A percentile compares a stretch with the other conserved stretches of the same genome.
Evolutionary conservation across 208 protist species (phyloP).

Genomic region (Tritrichomonas musculus): DNA sequence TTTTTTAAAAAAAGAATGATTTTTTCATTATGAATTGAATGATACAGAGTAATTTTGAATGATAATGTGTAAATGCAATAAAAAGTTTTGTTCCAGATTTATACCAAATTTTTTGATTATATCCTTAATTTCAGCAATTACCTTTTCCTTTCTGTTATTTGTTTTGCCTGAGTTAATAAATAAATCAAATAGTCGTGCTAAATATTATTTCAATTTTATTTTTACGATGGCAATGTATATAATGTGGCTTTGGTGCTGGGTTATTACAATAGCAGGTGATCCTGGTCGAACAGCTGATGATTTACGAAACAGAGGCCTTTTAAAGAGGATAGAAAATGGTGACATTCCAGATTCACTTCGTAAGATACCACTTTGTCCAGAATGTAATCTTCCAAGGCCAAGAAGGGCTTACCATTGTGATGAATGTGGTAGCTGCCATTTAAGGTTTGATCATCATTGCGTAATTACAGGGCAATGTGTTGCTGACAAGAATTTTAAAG

Average conservation of each 20-base stretch:
- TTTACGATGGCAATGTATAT: background rate
- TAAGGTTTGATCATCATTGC: slow-evolving; percentile 25
- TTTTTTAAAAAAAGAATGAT: too few species aligned
- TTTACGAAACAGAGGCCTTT: background rate
- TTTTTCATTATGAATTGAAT: too few species aligned
- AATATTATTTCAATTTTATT: background rate
- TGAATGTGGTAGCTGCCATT: background rate
- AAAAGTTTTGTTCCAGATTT: background rate
- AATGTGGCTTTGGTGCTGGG: slow-evolving; percentile 16
- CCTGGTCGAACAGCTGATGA: background rate
- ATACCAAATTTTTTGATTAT: background rate
- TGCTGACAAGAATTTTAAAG: slow-evolving; percentile 22
- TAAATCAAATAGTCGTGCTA: too few species aligned
- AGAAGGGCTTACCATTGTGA: background rate
- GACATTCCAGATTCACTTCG: background rate
- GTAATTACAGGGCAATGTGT: background rate
- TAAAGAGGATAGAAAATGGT: background rate
- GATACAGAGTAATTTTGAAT: too few species aligned
- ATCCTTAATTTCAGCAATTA: background rate
- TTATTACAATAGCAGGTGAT: background rate
- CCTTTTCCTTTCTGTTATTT: background rate
- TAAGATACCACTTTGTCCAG: background rate
- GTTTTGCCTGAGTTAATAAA: background rate
- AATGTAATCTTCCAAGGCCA: background rate
- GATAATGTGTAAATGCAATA: too few species aligned